phyloP scores from a whole-genome alignment of 768 basidiomycete genomes.

The Astraeus odoratus region DNA sequence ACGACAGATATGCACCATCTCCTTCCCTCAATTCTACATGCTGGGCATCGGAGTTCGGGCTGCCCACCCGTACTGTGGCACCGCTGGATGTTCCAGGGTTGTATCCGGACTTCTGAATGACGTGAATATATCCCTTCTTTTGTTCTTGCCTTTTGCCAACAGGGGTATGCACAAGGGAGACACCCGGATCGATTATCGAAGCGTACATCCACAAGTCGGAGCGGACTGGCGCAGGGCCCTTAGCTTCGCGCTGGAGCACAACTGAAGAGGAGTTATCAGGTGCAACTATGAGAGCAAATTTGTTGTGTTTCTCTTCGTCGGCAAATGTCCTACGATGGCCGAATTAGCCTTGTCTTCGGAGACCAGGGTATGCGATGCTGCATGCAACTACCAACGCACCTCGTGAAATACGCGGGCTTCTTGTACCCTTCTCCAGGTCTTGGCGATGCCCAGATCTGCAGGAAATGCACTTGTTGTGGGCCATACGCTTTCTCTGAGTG shows the following conservation, averaged over 20 bases:
- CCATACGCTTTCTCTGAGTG: slow-evolving; percentile 71
- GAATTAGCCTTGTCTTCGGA: no score
- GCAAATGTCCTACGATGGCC: slow-evolving; percentile 55
- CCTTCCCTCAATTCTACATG: slow-evolving; percentile 69
- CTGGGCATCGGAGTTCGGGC: slow-evolving; percentile 27
- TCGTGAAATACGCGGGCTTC: slow-evolving; percentile 77
- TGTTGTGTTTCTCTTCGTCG: slow-evolving; percentile 75
- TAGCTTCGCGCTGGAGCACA: slow-evolving; percentile 49
- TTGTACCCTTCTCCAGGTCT: slow-evolving; percentile 18
- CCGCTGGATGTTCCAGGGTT: slow-evolving; percentile 52
- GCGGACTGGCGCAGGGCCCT: slow-evolving; percentile 79
- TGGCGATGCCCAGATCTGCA: slow-evolving; percentile 67
- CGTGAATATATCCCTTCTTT: slow-evolving; percentile 76
- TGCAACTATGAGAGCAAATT: slow-evolving; percentile 69
- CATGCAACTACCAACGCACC: slow-evolving; percentile 28
- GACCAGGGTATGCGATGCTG: neutral
- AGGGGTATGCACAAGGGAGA: slow-evolving; percentile 48
- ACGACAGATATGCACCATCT: slow-evolving; percentile 73
- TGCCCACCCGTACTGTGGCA: slow-evolving; percentile 48
- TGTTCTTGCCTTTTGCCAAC: slow-evolving; percentile 22
- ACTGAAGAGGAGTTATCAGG: slow-evolving; percentile 59
- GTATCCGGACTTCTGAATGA: slow-evolving; percentile 82
- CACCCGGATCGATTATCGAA: slow-evolving; percentile 54
- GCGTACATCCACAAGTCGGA: slow-evolving; percentile 67
- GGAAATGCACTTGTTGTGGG: slow-evolving; percentile 43